Evolutionary conservation across 306 rosid species (phyloP).

Genomic region (Dryas drummondii): DNA sequence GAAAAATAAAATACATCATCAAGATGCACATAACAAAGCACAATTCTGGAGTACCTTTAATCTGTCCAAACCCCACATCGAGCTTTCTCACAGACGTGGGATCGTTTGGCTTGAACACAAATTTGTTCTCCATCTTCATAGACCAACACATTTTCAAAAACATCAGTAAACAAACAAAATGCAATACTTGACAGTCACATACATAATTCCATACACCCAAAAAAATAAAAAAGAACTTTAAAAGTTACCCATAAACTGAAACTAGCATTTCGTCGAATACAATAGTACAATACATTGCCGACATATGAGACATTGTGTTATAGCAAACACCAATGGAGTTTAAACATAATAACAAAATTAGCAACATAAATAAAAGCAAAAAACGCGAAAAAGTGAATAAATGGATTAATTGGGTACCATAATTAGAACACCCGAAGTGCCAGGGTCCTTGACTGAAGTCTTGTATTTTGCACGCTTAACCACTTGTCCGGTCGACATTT

Average conservation of each 20-base stretch:
- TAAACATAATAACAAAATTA: background rate
- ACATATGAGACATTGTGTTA: too few species aligned
- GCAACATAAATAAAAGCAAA: background rate
- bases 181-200: background rate
- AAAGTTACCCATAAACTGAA: background rate
- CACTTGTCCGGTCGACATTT: constrained; percentile 60
- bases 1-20: background rate
- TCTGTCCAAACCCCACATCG: constrained; percentile 56
- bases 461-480: constrained; percentile 81
- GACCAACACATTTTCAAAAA: background rate
- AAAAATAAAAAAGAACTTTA: background rate
- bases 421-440: constrained; percentile 73
- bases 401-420: constrained; percentile 44
- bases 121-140: constrained; percentile 54
- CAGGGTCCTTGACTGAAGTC: constrained; percentile 68
- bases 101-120: constrained; percentile 69
- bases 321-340: too few species aligned
- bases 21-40: background rate
- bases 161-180: background rate
- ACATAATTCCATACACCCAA: background rate
- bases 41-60: constrained; percentile 44
- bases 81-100: constrained; percentile 60
- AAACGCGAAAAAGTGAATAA: background rate
- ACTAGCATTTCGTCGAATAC: background rate
- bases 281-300: background rate